Percentiles rank a stretch among this genome's conserved stretches.
phyloP scores from a whole-genome alignment of 164 flowering plant genomes.

The Echeveria elegans region DNA sequence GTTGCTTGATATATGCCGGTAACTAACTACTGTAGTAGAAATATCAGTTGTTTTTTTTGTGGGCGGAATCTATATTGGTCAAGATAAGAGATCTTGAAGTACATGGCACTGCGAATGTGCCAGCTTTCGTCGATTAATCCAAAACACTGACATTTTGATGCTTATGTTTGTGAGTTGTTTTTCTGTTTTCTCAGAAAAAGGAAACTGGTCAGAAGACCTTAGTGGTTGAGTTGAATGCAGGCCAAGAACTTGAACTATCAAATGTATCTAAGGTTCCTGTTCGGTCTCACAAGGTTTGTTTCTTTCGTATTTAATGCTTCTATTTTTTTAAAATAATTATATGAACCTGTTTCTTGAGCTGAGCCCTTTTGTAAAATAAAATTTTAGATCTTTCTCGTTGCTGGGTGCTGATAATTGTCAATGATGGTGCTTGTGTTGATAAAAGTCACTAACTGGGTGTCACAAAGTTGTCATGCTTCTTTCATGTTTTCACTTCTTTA shows the following conservation, averaged over 20 bases:
- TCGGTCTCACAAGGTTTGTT: not conserved
- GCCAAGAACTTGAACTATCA: not conserved
- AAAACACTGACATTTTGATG: not conserved
- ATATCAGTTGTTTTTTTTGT: not conserved
- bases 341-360: not conserved
- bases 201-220: not conserved
- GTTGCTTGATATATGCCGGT: not conserved
- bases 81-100: too few species aligned
- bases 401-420: not conserved
- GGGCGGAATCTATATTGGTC: too few species aligned
- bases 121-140: too few species aligned
- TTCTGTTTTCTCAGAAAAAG: not conserved
- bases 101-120: too few species aligned
- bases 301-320: not conserved
- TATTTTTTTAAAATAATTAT: not conserved
- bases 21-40: not conserved
- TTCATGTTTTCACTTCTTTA: slow-evolving; percentile 86
- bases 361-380: not conserved
- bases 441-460: not conserved
- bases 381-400: too few species aligned
- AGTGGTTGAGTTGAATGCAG: not conserved
- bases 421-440: not conserved
- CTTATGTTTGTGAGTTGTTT: not conserved
- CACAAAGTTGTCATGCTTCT: slow-evolving; percentile 46
- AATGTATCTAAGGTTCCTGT: not conserved